Evolutionary conservation across 805 yeast species (phyloP), one percentile per base, ranked within the genome.

Genomic region (Candida pseudoglaebosa): DNA sequence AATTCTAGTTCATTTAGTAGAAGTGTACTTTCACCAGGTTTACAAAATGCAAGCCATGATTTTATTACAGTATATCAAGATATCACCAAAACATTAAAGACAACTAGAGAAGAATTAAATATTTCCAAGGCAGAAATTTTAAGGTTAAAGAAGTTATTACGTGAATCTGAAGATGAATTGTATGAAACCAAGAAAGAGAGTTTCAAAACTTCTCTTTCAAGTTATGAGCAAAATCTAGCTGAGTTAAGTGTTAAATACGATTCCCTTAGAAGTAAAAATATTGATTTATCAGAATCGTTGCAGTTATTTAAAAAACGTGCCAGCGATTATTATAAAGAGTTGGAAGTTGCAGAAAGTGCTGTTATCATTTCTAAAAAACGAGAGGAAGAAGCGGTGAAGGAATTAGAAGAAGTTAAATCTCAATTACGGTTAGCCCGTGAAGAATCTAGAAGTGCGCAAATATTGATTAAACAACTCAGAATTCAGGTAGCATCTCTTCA

Each of bases 291-390:
- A 1, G 70, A 73, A 28, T 71, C 76, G 21, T 62, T 82, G 15
- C 77, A 75, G 28, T 64, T 83, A 22, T 88, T 84, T 59, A 82
- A 80, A 52, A 60, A 68, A 13, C 74, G 95, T 44, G 79, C 95
- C 24, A 90, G 85, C 24, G 84, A 81, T 44, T 84, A 86, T 54
- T 78, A 73, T 48, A 69, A 71, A 41, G 84, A 85, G 50, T 66
- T 89, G 18, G 95, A 88, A 50, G 73, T 77, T 36, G 90, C 93
- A 2, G 96, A 90, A 53, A 70, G 80, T 35, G 84, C 86, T 4
- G 77, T 84, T 2, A 67, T 73, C 37, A 72, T 78, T 32, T 78
- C 87, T 6, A 70, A 76, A 47, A 66, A 85, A 48, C 77, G 80
- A 9, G 90, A 83, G 53, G 71, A 71, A 38, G 51, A 65, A 26